Percentiles rank a stretch among this genome's conserved stretches.
Evolutionary conservation across 75 land plant genomes (phyloP).

Genomic region (Pinus tabuliformis): DNA sequence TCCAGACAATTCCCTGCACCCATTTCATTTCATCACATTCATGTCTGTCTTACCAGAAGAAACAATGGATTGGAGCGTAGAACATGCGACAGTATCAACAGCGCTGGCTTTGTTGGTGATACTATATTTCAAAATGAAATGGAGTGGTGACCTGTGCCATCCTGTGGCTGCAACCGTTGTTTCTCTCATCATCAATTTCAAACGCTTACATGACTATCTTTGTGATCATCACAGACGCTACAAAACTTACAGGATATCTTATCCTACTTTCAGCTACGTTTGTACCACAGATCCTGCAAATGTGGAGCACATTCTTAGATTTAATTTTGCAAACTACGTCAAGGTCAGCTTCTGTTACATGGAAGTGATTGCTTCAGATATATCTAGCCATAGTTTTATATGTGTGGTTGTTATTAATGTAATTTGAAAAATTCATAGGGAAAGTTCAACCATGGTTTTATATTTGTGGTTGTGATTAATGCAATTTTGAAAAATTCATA

Average conservation of each 20-base stretch:
- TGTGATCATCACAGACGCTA: neutral
- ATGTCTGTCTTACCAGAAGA: too few species aligned
- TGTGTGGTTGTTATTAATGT: neutral
- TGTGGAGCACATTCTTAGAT: conserved; percentile 20
- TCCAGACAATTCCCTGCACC: too few species aligned
- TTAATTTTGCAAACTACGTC: conserved; percentile 19
- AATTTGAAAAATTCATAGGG: conserved; percentile 26
- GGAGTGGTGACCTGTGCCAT: too few species aligned
- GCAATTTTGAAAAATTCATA: neutral
- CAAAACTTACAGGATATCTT: conserved; percentile 5
- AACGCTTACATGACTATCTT: too few species aligned
- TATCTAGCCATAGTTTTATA: neutral
- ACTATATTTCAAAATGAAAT: too few species aligned
- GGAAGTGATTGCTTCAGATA: neutral
- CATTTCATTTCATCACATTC: too few species aligned
- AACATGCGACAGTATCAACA: too few species aligned
- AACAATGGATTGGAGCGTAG: too few species aligned
- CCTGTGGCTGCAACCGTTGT: too few species aligned
- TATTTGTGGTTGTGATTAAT: neutral
- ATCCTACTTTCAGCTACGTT: neutral
- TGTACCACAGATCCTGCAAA: conserved; percentile 12
- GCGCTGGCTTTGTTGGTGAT: too few species aligned
- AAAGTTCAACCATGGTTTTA: neutral
- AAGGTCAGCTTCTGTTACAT: conserved; percentile 6
- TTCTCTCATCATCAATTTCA: too few species aligned